Percentiles rank a stretch among this genome's conserved stretches.
Evolutionary conservation across 78 protist genomes (phyloP).

Genomic region (Protostelium mycophagum): DNA sequence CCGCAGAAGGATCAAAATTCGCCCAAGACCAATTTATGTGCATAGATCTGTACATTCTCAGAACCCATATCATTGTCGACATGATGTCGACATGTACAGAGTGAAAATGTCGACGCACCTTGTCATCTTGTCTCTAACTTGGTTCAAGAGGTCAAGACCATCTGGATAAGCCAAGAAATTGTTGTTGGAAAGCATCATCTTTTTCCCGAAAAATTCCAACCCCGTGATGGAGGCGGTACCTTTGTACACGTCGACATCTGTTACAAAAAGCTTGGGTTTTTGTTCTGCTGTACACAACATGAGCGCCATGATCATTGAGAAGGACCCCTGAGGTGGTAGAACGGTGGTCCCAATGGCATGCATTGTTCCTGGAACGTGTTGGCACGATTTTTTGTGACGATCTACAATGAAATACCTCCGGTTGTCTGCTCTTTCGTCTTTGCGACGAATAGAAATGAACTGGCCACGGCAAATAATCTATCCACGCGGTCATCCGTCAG

Average conservation of each 20-base stretch:
- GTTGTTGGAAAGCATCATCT: not conserved
- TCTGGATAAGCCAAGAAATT: not conserved
- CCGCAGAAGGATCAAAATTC: no score
- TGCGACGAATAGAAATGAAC: not conserved
- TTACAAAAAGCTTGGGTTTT: not conserved
- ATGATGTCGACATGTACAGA: no score
- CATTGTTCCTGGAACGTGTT: no score
- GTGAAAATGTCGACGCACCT: no score
- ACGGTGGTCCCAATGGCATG: not conserved
- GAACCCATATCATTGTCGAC: no score
- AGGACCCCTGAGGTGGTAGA: not conserved
- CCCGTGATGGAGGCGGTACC: not conserved
- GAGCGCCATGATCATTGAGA: not conserved
- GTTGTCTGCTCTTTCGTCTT: not conserved
- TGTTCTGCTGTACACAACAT: not conserved
- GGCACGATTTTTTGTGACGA: no score
- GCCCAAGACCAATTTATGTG: no score
- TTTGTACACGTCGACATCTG: not conserved
- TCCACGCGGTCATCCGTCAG: not conserved
- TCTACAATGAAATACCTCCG: not conserved
- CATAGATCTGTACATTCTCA: no score
- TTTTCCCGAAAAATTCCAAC: not conserved
- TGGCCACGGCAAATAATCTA: not conserved
- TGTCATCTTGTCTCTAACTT: not conserved
- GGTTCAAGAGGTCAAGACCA: not conserved